Evolutionary conservation across 148 eudicot genomes (phyloP), one percentile per base, ranked within the genome.

Genomic region (Chenopodium suecicum): DNA sequence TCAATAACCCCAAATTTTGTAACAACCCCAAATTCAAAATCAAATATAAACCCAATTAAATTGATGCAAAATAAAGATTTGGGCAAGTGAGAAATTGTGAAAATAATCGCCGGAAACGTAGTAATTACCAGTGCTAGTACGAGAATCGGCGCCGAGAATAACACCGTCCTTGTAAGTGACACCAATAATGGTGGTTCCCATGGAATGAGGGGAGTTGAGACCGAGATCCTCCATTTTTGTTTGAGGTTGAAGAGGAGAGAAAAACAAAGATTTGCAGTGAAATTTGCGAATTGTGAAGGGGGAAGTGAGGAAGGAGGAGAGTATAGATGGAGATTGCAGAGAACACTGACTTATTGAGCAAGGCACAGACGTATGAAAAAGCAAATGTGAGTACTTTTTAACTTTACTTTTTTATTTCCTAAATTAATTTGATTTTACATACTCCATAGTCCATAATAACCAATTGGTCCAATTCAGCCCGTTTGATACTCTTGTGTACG

Each of bases 161-260:
- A 97, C 99, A 74, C 99, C 99, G 58, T 94, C 99, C 74, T 91
- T 81, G 91, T 97, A 97, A 25, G 97, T 89, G 79, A 97, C 97
- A 46, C 99, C 99, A 80, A 97, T 89, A 79, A 97, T 97, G 81
- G 99, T 97, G 73, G 98, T 97, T 2, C 99, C 99, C 94, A 92
- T 97, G 9, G 94, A 90, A 84, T 92, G 94, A 0, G 93, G 92
- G 9, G 86, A 84, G 75, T 89, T 86, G 22, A 89, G 73, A 86
- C 88, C 92, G 58, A 80, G 75, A 17, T 72, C 27, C 37, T 78
- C 84, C 86, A 88, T 88, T 0, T 2, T 82, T n/a, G 3, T 14
- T 14, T 16, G 12, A 2, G 4, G 37, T 67, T 73, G 75, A 72
- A 50, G 16, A 12, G 62, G 54, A 46, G 41, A 78, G 69, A 5